Base-by-base conservation (phyloP, 164 flowering plant genomes). In the Dillenia turbinata region DNA sequence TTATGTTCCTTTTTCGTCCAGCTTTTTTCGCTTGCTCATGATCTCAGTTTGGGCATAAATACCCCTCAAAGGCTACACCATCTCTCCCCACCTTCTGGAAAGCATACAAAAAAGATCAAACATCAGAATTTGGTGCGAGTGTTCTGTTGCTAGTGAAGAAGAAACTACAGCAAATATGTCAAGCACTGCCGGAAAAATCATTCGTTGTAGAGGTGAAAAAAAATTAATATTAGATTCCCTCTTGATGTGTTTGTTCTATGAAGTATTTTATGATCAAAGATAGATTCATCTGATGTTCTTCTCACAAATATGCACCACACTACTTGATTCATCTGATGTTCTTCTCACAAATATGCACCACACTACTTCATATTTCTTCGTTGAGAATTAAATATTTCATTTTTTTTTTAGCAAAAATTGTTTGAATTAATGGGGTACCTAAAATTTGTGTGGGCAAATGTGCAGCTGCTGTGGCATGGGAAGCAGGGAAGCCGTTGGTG, bases 381-480 rank as follows among this genome's bases (percentile, higher is more conserved):
- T 44, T 15, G 9, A 8, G 10, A 14, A 8, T 15, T 33, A 12
- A 51, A 14, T n/a, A n/a, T n/a, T n/a, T n/a, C 2, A 85, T 85
- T 64, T 79, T 16, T 44, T 3, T 24, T 15, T 33, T 16, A 0
- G 16, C 43, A 8, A 9, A 9, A 12, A 52, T 6, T 24, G 26
- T 24, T 24, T 26, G 33, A 26, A 26, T 26, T 26, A 26, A 26
- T 26, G 33, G 33, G 33, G 33, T 26, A 26, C 33, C 33, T 26
- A 26, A 26, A 26, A 26, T 26, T 26, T 26, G 33, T 0, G 3
- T 26, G 33, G 33, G 33, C 33, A 2, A 26, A n/a, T 13, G 9
- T 65, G 65, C 44, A 82, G 86, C 86, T 57, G 86, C 86, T 9
- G 79, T 83, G 59, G 77, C 86, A 69, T 80, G 86, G 86, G 86